Base-by-base conservation (phyloP, 2,329 filamentous ascomycete genomes). In the Dothidotthia symphoricarpi region DNA sequence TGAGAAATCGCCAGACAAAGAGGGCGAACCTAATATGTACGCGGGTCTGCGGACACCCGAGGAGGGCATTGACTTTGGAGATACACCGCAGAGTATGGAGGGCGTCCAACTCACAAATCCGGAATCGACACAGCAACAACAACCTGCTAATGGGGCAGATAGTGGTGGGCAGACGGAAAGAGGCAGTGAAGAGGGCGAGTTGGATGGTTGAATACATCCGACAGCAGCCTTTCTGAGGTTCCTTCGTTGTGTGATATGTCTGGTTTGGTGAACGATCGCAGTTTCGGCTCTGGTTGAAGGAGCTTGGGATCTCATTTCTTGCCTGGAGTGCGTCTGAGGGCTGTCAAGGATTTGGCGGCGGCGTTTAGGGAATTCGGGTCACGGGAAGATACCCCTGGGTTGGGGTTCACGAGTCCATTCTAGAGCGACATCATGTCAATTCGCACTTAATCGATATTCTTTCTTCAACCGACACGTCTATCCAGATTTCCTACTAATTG, bases 141-240 rank as follows among this genome's bases (percentile, higher is more conserved):
- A 55, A 25, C 47, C 51, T 14, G 52, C 48, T 7, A 61, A 59
- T 12, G 54, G 49, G 12, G 33, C 41, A 2, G 41, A 28, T 2
- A 45, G 40, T 16, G 57, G 57, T 19, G 51, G 52, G n/a, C 50
- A 32, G 11, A 51, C 45, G 8, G 43, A 57, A 36, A 43, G 61
- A 49, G 51, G 60, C 8, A 73, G 70, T 36, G 71, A 74, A 49
- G 71, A 74, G 51, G 71, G 71, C 24, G 71, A 74, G 45, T 51
- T 74, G 38, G 70, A 72, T 54, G 71, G 70, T 39, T 73, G 48
- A 7, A 33, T 33, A 6, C 34, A 22, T 6, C 19, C 9, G 5
- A 22, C 9, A 5, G 5, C 9, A 6, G 19, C 5, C 9, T 9
- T 22, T 22, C 19, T 9, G 9, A 22, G 19, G 5, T 22, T 22